phyloP scores from a whole-genome alignment of 257 asterid genomes.

The Primulina huaijiensis region DNA sequence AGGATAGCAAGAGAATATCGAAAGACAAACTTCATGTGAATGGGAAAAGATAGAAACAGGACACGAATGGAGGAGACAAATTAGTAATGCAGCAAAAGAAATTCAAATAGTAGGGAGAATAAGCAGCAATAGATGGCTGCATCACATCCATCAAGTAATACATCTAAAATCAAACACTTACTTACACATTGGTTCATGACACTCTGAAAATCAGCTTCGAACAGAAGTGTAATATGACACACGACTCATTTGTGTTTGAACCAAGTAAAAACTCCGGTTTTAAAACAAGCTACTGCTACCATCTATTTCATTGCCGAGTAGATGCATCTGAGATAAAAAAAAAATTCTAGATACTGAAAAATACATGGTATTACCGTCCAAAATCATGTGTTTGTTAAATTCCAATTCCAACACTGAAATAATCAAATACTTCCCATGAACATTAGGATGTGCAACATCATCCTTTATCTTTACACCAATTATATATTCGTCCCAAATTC shows the following conservation, averaged over 20 bases:
- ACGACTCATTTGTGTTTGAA: slow-evolving; percentile 1
- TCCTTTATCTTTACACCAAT: slow-evolving; percentile 13
- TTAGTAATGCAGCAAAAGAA: slow-evolving; percentile 1
- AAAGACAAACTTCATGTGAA: not conserved
- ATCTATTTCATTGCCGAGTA: not conserved
- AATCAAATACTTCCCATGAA: not conserved
- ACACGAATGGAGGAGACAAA: not conserved
- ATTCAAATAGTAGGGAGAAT: not conserved
- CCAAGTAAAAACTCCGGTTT: not conserved
- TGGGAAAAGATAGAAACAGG: slow-evolving; percentile 17
- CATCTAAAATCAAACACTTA: slow-evolving; percentile 7
- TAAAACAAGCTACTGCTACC: not conserved
- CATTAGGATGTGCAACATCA: slow-evolving; percentile 8
- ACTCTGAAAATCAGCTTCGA: not conserved
- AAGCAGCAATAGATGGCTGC: not conserved
- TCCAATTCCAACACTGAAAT: not conserved
- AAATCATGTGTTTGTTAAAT: not conserved
- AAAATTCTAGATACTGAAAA: slow-evolving; percentile 5
- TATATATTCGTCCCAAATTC: not conserved
- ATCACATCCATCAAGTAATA: slow-evolving; percentile 6
- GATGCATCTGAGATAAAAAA: not conserved
- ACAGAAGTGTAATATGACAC: slow-evolving; percentile 3
- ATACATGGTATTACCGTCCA: not conserved
- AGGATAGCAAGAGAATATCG: slow-evolving; percentile 11
- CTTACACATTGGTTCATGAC: slow-evolving; percentile 2